Evolutionary conservation across 345 rosid genomes (phyloP).

Genomic region (Dipteronia dyeriana): DNA sequence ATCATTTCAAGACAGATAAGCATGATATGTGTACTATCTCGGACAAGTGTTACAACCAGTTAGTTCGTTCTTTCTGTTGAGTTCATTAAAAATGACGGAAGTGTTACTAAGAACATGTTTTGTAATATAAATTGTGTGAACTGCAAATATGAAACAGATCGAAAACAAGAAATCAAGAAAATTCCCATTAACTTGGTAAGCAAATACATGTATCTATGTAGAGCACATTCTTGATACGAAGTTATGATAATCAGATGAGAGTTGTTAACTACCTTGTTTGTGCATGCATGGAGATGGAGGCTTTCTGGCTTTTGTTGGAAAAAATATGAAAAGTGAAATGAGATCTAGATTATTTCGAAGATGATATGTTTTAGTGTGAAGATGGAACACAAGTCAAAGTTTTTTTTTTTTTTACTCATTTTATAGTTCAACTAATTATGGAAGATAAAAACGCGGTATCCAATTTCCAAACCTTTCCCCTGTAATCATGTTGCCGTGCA

Average conservation of each 20-base stretch:
- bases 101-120: background rate
- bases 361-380: background rate
- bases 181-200: background rate
- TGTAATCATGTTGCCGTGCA: too few relatives aligned
- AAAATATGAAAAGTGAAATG: background rate
- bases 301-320: background rate
- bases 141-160: background rate
- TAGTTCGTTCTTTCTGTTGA: background rate
- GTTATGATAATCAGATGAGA: background rate
- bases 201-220: background rate
- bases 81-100: background rate
- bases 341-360: background rate
- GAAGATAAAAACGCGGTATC: background rate
- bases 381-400: background rate
- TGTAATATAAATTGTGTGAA: background rate
- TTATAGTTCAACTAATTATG: too few relatives aligned
- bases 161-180: background rate
- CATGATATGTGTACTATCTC: background rate
- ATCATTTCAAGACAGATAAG: background rate
- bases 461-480: background rate
- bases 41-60: background rate
- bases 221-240: background rate
- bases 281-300: background rate
- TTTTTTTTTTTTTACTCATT: too few relatives aligned
- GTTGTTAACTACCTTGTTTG: slow-evolving; percentile 13